Conservation (phyloP, 1,284 basidiomycete genomes). For the Trametes sp. region DNA sequence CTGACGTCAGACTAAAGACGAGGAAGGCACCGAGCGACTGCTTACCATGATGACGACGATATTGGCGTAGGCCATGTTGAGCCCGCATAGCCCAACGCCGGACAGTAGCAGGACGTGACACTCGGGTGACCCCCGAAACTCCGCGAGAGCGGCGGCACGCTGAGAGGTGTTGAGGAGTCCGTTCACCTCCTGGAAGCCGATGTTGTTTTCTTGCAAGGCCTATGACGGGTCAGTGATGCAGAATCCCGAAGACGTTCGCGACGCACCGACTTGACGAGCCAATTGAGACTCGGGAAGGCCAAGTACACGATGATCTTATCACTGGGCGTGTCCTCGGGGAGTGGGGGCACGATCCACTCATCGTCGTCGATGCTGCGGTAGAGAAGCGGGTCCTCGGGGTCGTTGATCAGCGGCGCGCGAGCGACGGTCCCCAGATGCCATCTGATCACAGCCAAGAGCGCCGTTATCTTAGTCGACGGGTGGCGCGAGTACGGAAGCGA, state of each 20-base stretch:
- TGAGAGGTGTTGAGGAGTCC: too few relatives aligned
- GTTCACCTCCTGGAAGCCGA: too few relatives aligned
- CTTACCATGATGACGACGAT: constrained; percentile 33
- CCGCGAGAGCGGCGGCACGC: not conserved
- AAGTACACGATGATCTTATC: constrained; percentile 35
- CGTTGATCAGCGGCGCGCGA: too few relatives aligned
- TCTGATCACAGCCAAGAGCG: constrained; percentile 11
- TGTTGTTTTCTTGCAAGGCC: too few relatives aligned
- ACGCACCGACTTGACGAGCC: constrained; percentile 16
- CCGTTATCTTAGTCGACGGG: constrained; percentile 19
- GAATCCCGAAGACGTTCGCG: not conserved
- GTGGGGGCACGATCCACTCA: not conserved
- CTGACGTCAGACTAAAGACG: not conserved
- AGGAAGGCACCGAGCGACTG: not conserved
- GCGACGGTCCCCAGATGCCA: constrained; percentile 10
- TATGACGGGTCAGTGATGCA: too few relatives aligned
- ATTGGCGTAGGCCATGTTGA: constrained; percentile 36
- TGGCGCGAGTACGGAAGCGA: not conserved
- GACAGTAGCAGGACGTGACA: constrained; percentile 33
- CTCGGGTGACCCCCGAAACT: not conserved
- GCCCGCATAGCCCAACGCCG: constrained; percentile 21
- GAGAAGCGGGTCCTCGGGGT: too few relatives aligned
- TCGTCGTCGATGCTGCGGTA: not conserved
- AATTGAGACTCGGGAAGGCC: constrained; percentile 25
- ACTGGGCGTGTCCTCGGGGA: too few relatives aligned